A percentile compares a stretch with the other conserved stretches of the same genome.
Evolutionary conservation across 805 yeast genomes (phyloP).

Genomic region (Pichia ethanolica): DNA sequence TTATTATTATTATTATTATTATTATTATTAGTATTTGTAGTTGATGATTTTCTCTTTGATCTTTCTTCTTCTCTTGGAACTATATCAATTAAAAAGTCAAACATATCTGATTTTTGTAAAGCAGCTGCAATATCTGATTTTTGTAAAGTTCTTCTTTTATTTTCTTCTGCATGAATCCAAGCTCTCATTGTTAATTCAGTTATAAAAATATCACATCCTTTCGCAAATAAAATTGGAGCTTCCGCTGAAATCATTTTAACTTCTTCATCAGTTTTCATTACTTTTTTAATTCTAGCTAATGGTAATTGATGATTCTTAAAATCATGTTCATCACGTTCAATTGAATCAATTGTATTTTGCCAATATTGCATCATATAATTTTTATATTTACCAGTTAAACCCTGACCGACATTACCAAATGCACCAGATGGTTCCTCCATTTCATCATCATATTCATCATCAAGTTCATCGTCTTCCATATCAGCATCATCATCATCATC

Average conservation of each 20-base stretch:
- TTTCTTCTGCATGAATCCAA: constrained; percentile 97
- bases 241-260: constrained; percentile 97
- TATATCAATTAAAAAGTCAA: constrained; percentile 91
- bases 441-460: constrained; percentile 22
- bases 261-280: constrained; percentile 96
- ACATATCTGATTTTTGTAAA: constrained; percentile 90
- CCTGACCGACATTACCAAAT: constrained; percentile 81
- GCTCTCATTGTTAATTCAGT: constrained; percentile 98
- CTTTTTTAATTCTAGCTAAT: constrained; percentile 91
- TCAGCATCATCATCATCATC: constrained; percentile 26
- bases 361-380: constrained; percentile 93
- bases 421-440: constrained; percentile 31
- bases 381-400: constrained; percentile 71
- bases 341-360: constrained; percentile 90
- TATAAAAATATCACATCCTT: constrained; percentile 95
- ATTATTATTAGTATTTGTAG: neutral
- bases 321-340: constrained; percentile 83
- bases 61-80: constrained; percentile 86
- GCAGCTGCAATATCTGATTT: constrained; percentile 95
- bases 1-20: constrained; percentile 4
- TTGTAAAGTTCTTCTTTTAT: constrained; percentile 89
- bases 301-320: constrained; percentile 94
- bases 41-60: constrained; percentile 30
- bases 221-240: constrained; percentile 95
- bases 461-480: constrained; percentile 20